Percentiles rank a stretch among this genome's conserved stretches.
Conservation (phyloP, 768 basidiomycete genomes). For the Epithele typhae region DNA sequence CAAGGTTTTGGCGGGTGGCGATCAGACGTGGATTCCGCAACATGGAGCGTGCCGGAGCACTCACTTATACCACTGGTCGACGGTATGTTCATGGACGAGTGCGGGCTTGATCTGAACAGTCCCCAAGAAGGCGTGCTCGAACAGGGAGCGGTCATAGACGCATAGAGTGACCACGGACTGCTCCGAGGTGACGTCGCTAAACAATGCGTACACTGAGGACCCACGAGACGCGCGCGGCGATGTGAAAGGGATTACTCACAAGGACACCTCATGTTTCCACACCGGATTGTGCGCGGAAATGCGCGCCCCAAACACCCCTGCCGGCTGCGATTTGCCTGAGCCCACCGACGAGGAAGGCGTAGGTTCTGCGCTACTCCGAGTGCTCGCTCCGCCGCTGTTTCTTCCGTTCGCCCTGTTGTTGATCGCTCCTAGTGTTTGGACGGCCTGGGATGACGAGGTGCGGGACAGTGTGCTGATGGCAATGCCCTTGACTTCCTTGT, state of each 20-base stretch:
- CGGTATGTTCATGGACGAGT: slow-evolving; percentile 87
- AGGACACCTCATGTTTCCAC: slow-evolving; percentile 99
- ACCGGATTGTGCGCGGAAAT: slow-evolving; percentile 83
- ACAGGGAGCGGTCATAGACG: slow-evolving; percentile 83
- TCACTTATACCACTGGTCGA: slow-evolving; percentile 97
- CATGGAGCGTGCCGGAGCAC: slow-evolving; percentile 28
- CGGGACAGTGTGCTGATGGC: slow-evolving; percentile 50
- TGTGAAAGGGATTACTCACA: slow-evolving; percentile 55
- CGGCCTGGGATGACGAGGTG: slow-evolving; percentile 57
- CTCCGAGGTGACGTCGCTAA: slow-evolving; percentile 91
- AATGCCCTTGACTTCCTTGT: slow-evolving; percentile 85
- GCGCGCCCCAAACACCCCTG: slow-evolving; percentile 51
- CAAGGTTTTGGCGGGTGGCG: too few relatives aligned
- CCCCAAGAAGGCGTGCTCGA: slow-evolving; percentile 87
- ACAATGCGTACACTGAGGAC: slow-evolving; percentile 2
- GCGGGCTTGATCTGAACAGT: slow-evolving; percentile 88
- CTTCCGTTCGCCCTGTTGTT: slow-evolving; percentile 35
- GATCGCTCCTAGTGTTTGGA: slow-evolving; percentile 64
- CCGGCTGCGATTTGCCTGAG: slow-evolving; percentile 18
- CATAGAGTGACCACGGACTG: slow-evolving; percentile 80
- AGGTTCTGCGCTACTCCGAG: slow-evolving; percentile 15
- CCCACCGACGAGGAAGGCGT: slow-evolving; percentile 26
- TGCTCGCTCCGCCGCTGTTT: slow-evolving; percentile 9
- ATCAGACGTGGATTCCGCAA: too few relatives aligned
- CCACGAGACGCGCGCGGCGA: neutral